Conservation (phyloP, 257 asterid species). For the Ophiorrhiza pumila region DNA sequence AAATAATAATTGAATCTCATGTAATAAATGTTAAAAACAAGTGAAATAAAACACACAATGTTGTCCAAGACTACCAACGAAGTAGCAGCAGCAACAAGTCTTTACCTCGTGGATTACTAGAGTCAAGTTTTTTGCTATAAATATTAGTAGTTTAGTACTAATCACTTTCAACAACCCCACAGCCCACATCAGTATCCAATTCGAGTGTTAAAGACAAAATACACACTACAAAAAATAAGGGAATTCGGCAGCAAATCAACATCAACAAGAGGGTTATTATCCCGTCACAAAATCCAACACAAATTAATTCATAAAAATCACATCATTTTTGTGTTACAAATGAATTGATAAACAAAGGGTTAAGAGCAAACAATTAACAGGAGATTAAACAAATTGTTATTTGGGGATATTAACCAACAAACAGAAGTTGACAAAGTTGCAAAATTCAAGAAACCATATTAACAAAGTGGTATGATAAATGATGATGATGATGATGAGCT, state of each 20-base stretch:
- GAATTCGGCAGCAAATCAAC: constrained; percentile 1
- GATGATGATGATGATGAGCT: too few species aligned
- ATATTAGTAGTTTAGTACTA: not conserved
- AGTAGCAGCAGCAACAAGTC: not conserved
- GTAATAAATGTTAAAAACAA: too few species aligned
- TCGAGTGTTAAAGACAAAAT: constrained; percentile 15
- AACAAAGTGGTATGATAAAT: not conserved
- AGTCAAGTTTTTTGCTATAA: not conserved
- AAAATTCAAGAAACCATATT: not conserved
- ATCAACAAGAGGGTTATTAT: not conserved
- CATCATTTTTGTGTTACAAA: too few species aligned
- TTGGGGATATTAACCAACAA: too few species aligned
- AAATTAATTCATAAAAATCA: not conserved
- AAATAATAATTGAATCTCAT: too few species aligned
- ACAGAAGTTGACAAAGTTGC: too few species aligned
- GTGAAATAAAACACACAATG: not conserved
- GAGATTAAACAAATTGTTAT: too few species aligned
- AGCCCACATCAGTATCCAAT: constrained; percentile 17
- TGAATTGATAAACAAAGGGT: too few species aligned
- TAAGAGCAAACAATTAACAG: too few species aligned
- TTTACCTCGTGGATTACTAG: not conserved
- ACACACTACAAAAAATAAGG: constrained; percentile 1
- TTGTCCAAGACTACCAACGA: not conserved
- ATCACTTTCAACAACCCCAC: constrained; percentile 5
- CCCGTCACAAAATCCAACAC: not conserved